Conservation (phyloP, 1,139 yeast genomes). For the Entelexis sorbosivorans region DNA sequence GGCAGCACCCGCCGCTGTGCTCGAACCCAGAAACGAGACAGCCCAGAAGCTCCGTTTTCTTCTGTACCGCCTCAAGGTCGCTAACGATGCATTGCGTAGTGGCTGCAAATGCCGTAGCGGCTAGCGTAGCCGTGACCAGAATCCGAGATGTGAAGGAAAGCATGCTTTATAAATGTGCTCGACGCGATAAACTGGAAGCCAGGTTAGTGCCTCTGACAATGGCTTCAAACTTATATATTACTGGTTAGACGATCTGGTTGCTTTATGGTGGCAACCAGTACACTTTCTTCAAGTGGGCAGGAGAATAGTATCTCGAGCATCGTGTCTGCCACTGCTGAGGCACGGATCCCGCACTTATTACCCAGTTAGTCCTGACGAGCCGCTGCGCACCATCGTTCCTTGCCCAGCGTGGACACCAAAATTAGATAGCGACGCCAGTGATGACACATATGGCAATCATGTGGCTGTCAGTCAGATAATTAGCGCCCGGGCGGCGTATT, state of each 20-base stretch:
- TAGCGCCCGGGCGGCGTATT: neutral
- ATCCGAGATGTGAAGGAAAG: neutral
- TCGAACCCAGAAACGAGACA: neutral
- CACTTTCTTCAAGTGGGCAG: neutral
- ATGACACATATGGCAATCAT: neutral
- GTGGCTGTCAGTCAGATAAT: neutral
- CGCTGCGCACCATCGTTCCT: too few relatives aligned
- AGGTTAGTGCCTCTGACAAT: too few relatives aligned
- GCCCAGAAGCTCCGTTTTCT: neutral
- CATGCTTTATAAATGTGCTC: too few relatives aligned
- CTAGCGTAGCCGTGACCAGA: conserved; percentile 3
- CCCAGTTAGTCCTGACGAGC: neutral
- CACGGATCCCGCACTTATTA: neutral
- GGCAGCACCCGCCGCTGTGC: neutral
- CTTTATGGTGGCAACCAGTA: neutral
- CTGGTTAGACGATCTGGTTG: neutral
- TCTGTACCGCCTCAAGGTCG: neutral
- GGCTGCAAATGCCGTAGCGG: neutral
- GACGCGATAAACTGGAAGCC: too few relatives aligned
- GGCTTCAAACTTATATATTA: neutral
- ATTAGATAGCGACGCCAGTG: neutral
- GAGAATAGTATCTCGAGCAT: neutral
- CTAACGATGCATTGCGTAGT: conserved; percentile 4
- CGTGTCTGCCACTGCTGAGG: neutral
- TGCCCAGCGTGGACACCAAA: too few relatives aligned